These are phyloP conservation scores for Medicago ruthenica DNA, from an alignment of 306 rosid species.

Conservation along the genomic window DNA sequence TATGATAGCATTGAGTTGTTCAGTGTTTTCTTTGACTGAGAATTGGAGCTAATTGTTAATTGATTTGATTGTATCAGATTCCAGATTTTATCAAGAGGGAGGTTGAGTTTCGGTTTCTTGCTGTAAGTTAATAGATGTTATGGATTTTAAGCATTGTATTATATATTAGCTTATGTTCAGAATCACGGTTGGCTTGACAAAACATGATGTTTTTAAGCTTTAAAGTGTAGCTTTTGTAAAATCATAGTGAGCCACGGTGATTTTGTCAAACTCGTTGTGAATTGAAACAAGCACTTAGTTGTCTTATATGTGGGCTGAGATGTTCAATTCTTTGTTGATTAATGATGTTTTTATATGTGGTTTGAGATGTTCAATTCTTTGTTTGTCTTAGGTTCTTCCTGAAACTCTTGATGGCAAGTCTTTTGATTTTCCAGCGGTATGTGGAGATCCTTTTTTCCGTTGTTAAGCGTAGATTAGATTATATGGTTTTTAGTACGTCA, in stretches of 20 bases:
- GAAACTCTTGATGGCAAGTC: constrained; percentile 71
- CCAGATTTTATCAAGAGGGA: constrained; percentile 88
- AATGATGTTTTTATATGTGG: not conserved
- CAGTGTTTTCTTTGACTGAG: constrained; percentile 1
- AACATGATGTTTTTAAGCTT: too few species aligned
- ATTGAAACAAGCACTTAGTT: too few species aligned
- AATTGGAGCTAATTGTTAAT: constrained; percentile 27
- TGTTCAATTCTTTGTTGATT: constrained; percentile 11
- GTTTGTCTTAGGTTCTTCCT: constrained; percentile 67
- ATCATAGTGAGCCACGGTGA: too few species aligned
- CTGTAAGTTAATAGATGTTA: constrained; percentile 58
- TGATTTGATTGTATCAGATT: constrained; percentile 58
- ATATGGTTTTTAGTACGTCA: constrained; percentile 17
- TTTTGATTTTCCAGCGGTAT: constrained; percentile 68
- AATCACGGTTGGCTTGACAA: too few species aligned
- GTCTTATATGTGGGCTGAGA: constrained; percentile 4
- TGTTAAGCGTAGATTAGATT: not conserved
- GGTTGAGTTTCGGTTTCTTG: constrained; percentile 87
- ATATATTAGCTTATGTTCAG: not conserved
- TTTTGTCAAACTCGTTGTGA: too few species aligned
- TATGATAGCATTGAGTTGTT: constrained; percentile 1
- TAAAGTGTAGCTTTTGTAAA: too few species aligned
- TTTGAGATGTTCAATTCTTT: constrained; percentile 23
- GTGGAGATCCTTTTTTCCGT: constrained; percentile 24
- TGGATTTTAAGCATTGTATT: constrained; percentile 24